Base-by-base conservation (phyloP, 2,329 filamentous ascomycete genomes). In the Ascochyta koolunga region DNA sequence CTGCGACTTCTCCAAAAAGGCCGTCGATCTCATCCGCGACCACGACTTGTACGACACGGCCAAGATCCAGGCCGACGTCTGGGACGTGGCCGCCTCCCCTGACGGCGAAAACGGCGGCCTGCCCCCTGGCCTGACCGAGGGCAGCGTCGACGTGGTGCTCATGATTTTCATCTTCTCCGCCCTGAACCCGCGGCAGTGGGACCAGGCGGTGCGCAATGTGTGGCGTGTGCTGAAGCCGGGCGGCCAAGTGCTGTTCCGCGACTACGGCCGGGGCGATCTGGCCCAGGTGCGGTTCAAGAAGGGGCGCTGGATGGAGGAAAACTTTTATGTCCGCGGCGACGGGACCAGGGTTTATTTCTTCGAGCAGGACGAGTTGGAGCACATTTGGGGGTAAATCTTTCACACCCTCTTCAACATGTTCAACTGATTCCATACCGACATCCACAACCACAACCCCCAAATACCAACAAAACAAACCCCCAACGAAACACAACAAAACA, bases 121-220 rank as follows among this genome's bases (percentile, higher is more conserved):
- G 6, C 93, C 95, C 5, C 90, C 91, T 1, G 90, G 86, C 1
- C 78, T 99, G 15, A 80, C 79, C 43, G 88, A 92, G 66, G 87
- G 82, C n/a, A 90, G 86, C 54, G 92, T 97, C 55, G 93, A 99
- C 75, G 86, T 98, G 33, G 91, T 96, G 32, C 82, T 99, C 47
- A 86, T 99, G 83, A 91, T 99, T 56, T 99, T 99, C 79, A 93
- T 98, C 70, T 98, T 99, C 80, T 96, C 91, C 16, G 95, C 95
- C 2, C 80, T 99, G 40, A 87, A 89, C 29, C 95, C 95, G 0
- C 74, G 76, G 41, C 92, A 99, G 75, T 99, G 95, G 95, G 79
- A 82, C 42, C 84, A 86, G 70, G 91, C 92, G 11, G 86, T 98
- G 33, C 79, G 82, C 53, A 99, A 98, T 71, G 85, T 97, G 15